Evolutionary conservation across 2,329 filamentous ascomycete species (phyloP).

Genomic region (Aspergillus tamarii): DNA sequence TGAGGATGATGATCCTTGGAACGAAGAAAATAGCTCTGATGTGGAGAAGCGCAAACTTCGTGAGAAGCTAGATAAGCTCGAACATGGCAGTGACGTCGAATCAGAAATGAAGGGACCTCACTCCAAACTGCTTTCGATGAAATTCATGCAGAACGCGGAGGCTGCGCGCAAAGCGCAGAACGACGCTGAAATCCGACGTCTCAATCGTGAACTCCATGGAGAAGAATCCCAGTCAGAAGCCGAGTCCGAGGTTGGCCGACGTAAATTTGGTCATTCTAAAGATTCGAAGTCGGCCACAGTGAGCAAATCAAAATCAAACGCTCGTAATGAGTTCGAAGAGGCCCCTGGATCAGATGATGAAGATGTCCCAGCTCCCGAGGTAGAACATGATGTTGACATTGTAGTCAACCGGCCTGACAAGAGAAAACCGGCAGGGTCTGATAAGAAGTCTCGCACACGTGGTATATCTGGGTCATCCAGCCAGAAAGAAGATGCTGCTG

Average conservation of each 20-base stretch:
- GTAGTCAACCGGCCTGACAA: constrained; percentile 31
- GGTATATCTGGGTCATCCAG: constrained; percentile 18
- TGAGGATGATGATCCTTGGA: constrained; percentile 61
- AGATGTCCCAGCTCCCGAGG: constrained; percentile 24
- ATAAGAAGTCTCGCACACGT: constrained; percentile 24
- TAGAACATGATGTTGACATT: constrained; percentile 40
- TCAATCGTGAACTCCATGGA: constrained; percentile 70
- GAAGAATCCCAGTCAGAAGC: constrained; percentile 61
- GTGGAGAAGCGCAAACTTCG: constrained; percentile 40
- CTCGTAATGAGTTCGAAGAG: constrained; percentile 65
- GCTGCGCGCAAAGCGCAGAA: constrained; percentile 76
- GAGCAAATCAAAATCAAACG: constrained; percentile 30
- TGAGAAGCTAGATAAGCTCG: constrained; percentile 50
- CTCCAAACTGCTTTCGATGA: constrained; percentile 77
- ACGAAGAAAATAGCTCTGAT: constrained; percentile 53
- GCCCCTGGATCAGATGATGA: constrained; percentile 55
- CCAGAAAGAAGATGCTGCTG: constrained; percentile 25
- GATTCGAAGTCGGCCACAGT: constrained; percentile 32
- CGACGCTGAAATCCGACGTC: constrained; percentile 71
- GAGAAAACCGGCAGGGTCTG: constrained; percentile 17
- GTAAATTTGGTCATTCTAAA: constrained; percentile 44
- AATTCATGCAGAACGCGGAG: constrained; percentile 93
- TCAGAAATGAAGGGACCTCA: constrained; percentile 50
- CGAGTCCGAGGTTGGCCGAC: constrained; percentile 66
- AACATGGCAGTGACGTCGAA: constrained; percentile 51